These are phyloP conservation scores for Coemansia sp. DNA, from an alignment of 192 early-diverging fungal species.

Conservation along the genomic window DNA sequence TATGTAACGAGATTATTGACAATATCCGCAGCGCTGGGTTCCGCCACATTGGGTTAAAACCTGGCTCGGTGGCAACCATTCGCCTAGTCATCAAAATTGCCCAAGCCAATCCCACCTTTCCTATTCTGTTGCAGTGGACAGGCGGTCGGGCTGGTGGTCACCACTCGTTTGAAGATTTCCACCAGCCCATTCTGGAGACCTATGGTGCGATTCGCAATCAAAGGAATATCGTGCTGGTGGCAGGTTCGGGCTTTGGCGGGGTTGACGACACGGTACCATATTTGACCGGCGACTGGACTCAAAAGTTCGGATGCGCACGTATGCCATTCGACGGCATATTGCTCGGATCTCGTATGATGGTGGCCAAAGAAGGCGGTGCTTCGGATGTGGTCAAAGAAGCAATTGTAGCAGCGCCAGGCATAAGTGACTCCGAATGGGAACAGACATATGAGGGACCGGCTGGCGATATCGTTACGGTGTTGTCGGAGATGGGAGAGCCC, in stretches of 20 bases:
- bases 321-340: constrained; percentile 95
- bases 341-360: constrained; percentile 93
- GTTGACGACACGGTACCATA: constrained; percentile 87
- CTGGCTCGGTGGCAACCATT: constrained; percentile 81
- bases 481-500: constrained; percentile 93
- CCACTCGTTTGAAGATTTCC: constrained; percentile 94
- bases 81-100: constrained; percentile 84
- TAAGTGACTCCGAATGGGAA: constrained; percentile 84
- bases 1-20: constrained; percentile 78
- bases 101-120: constrained; percentile 80
- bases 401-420: constrained; percentile 85
- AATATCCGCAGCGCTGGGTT: constrained; percentile 77
- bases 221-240: constrained; percentile 82
- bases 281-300: constrained; percentile 90
- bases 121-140: constrained; percentile 95
- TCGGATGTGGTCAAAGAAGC: constrained; percentile 83
- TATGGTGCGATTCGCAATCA: constrained; percentile 80
- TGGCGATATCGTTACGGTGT: constrained; percentile 90
- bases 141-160: constrained; percentile 95
- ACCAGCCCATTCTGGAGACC: constrained; percentile 73
- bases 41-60: constrained; percentile 88
- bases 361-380: constrained; percentile 83
- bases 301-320: constrained; percentile 75
- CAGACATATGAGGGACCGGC: constrained; percentile 86
- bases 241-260: constrained; percentile 90